Evolutionary conservation across 2,329 filamentous ascomycete species (phyloP), one percentile per base, ranked within the genome.

Genomic region (Thielaviopsis populi): DNA sequence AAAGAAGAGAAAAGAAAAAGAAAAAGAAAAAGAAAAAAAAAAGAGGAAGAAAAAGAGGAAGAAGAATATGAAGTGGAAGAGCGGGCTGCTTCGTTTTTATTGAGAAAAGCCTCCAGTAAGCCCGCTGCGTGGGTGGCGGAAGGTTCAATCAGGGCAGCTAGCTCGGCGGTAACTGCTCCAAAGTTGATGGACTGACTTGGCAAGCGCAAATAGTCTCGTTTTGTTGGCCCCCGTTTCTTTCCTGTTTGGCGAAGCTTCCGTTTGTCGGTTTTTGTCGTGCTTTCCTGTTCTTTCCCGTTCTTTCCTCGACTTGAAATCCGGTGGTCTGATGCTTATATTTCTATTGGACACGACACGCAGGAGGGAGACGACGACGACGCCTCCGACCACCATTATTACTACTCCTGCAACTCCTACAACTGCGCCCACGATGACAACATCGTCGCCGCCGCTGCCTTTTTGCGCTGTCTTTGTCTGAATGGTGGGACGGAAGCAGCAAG

Each of bases 401-500:
- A n/a, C n/a, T n/a, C n/a, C n/a, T n/a, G n/a, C n/a, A n/a, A n/a
- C n/a, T n/a, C n/a, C n/a, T n/a, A n/a, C n/a, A n/a, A n/a, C 33
- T 1, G 10, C 33, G 33, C 33, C 33, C 8, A 37, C 30, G 30
- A 33, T 33, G 30, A 3, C 30, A 33, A 3, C 30, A 33, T 7
- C 3, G 30, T 7, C 30, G 3, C 30, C 3, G 3, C 30, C 30
- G 30, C 30, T 7, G 30, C 30, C 30, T 33, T 33, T 37, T 37
- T 37, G 33, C 33, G 33, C 7, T 37, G 33, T 4, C 33, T 37
- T 37, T 4, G 33, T 56, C n/a, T 56, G 27, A 56, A 56, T 37
- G 27, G 53, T n/a, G n/a, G 19, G 53, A 56, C 53, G 53, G 30
- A 56, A 56, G 53, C 53, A 56, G 53, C 53, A 56, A 37, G 53